Conservation (phyloP, 768 basidiomycete species). For the Pulveroboletus sp. region DNA sequence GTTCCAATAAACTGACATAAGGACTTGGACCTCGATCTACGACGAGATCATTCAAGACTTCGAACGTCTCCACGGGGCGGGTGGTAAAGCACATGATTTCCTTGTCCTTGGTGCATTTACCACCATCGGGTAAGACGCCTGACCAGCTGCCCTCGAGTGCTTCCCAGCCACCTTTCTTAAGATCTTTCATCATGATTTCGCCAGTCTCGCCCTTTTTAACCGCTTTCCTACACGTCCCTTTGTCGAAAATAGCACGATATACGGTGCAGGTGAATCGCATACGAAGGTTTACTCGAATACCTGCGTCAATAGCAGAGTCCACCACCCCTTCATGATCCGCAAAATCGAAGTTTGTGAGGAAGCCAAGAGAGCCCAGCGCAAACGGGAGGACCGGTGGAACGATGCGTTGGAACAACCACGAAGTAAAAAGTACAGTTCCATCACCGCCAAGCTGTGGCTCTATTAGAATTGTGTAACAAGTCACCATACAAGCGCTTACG, state of each 20-base stretch:
- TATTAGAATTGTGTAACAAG: constrained; percentile 9
- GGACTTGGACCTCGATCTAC: constrained; percentile 98
- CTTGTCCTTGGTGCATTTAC: constrained; percentile 69
- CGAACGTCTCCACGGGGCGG: constrained; percentile 91
- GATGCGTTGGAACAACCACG: constrained; percentile 97
- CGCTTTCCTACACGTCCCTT: constrained; percentile 66
- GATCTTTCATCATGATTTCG: constrained; percentile 93
- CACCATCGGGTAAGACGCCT: constrained; percentile 40
- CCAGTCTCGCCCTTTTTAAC: constrained; percentile 92
- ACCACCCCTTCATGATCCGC: constrained; percentile 78
- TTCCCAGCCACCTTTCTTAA: constrained; percentile 93
- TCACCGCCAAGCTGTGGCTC: constrained; percentile 84
- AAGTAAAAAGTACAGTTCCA: constrained; percentile 97
- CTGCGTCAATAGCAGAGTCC: constrained; percentile 83
- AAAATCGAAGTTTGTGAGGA: constrained; percentile 96
- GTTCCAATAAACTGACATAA: constrained; percentile 90
- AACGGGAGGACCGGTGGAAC: constrained; percentile 99
- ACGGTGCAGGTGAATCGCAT: constrained; percentile 99
- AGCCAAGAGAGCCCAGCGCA: constrained; percentile 94
- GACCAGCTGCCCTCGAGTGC: constrained; percentile 81
- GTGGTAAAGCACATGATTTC: constrained; percentile 99
- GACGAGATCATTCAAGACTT: constrained; percentile 93
- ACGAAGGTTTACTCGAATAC: constrained; percentile 94
- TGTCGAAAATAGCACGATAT: constrained; percentile 83
- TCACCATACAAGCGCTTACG: constrained; percentile 43